Conservation (phyloP, 1,139 yeast genomes). For the Suhomyces anneliseae region DNA sequence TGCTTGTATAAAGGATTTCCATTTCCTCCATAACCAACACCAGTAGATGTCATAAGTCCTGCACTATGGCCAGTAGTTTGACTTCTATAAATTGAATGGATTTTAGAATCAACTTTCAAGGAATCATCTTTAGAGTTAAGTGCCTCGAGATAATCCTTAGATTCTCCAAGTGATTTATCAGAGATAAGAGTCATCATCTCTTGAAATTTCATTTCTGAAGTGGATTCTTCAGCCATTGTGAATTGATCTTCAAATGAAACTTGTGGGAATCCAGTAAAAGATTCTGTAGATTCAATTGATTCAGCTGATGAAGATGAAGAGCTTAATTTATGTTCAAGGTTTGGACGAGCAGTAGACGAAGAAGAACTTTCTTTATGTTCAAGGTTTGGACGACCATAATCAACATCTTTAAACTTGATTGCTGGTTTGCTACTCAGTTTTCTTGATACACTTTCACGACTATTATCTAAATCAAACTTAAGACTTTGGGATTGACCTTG, state of each 20-base stretch:
- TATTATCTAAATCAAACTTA: constrained; percentile 11
- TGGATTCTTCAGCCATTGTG: constrained; percentile 1
- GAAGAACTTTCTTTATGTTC: not conserved
- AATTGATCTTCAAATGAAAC: constrained; percentile 9
- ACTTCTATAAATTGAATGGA: constrained; percentile 35
- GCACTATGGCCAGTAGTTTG: constrained; percentile 18
- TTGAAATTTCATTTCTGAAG: constrained; percentile 17
- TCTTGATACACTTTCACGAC: not conserved
- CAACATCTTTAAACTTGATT: not conserved
- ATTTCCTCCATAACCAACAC: constrained; percentile 3
- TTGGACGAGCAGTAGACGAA: not conserved
- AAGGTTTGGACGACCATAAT: not conserved
- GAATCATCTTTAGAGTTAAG: constrained; percentile 24
- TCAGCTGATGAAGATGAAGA: constrained; percentile 9
- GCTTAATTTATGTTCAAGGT: not conserved
- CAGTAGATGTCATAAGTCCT: constrained; percentile 3
- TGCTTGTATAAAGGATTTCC: constrained; percentile 8
- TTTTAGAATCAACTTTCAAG: constrained; percentile 25
- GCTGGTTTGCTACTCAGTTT: not conserved
- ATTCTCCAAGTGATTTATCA: constrained; percentile 30
- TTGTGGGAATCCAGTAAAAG: constrained; percentile 11
- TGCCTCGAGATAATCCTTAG: constrained; percentile 24
- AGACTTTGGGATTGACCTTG: constrained; percentile 6
- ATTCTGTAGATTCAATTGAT: constrained; percentile 18
- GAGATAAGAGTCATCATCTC: constrained; percentile 29